Percentiles rank a stretch among this genome's conserved stretches.
Evolutionary conservation across 257 asterid genomes (phyloP).

Genomic region (Solanum chilense): DNA sequence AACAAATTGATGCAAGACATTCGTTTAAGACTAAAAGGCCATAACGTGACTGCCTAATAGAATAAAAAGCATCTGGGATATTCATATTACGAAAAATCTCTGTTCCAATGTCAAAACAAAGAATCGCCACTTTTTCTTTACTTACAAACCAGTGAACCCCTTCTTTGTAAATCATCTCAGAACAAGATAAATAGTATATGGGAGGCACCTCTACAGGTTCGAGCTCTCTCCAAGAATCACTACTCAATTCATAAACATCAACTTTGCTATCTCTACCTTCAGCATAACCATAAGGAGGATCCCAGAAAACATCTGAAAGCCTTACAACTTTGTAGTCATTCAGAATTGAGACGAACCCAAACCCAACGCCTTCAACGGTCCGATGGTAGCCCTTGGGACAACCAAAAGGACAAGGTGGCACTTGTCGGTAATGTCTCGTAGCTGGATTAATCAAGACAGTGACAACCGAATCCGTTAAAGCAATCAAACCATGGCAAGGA

Average conservation of each 20-base stretch:
- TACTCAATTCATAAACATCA: background rate
- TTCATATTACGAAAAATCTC: background rate
- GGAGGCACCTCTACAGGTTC: background rate
- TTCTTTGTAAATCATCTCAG: background rate
- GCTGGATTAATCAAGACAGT: background rate
- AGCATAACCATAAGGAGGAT: background rate
- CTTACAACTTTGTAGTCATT: background rate
- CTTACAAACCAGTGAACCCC: background rate
- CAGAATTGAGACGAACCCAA: background rate
- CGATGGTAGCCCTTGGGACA: background rate
- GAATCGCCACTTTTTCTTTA: background rate
- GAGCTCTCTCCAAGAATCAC: background rate
- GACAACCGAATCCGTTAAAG: background rate
- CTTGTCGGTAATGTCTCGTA: background rate
- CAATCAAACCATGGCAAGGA: background rate
- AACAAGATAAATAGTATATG: background rate
- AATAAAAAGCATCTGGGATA: background rate
- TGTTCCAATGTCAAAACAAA: background rate
- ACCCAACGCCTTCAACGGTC: background rate
- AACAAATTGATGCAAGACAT: background rate
- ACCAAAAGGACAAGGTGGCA: background rate
- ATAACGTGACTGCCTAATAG: background rate
- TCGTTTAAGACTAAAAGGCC: background rate
- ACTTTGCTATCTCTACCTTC: background rate
- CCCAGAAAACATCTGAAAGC: background rate